Evolutionary conservation across 2,329 filamentous ascomycete species (phyloP).

Genomic region (Botrytis fragariae): DNA sequence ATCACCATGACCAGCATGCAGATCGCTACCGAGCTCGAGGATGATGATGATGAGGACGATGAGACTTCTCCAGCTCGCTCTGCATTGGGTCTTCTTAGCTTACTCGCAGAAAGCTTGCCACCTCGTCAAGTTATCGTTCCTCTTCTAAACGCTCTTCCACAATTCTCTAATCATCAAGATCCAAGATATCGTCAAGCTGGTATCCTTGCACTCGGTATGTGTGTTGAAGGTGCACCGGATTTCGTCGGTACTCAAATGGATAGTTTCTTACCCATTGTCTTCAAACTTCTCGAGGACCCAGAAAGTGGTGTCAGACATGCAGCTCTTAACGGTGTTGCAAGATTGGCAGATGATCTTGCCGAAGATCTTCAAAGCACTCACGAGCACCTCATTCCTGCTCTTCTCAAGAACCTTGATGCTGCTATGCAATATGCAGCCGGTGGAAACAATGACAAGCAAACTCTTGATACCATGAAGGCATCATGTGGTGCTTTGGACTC

Average conservation of each 20-base stretch:
- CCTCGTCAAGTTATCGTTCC: constrained; percentile 94
- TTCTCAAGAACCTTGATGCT: constrained; percentile 87
- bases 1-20: constrained; percentile 85
- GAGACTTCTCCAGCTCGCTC: constrained; percentile 82
- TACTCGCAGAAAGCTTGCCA: constrained; percentile 82
- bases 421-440: constrained; percentile 56
- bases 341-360: constrained; percentile 87
- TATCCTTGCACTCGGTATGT: constrained; percentile 88
- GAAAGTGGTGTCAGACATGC: constrained; percentile 83
- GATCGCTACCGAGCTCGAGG: constrained; percentile 85
- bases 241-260: constrained; percentile 93
- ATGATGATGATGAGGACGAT: constrained; percentile 68
- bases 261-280: constrained; percentile 78
- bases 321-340: constrained; percentile 80
- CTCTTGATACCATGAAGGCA: constrained; percentile 81
- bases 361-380: constrained; percentile 88
- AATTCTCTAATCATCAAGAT: constrained; percentile 72
- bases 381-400: constrained; percentile 74
- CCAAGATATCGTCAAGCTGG: constrained; percentile 83
- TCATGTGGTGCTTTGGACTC: constrained; percentile 90
- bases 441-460: constrained; percentile 61
- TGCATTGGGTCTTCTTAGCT: constrained; percentile 83
- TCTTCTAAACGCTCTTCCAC: constrained; percentile 79
- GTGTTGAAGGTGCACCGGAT: constrained; percentile 93
- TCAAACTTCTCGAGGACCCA: constrained; percentile 80